Evolutionary conservation across 1,284 basidiomycete genomes (phyloP).

Genomic region (Cryptococcus floricola): DNA sequence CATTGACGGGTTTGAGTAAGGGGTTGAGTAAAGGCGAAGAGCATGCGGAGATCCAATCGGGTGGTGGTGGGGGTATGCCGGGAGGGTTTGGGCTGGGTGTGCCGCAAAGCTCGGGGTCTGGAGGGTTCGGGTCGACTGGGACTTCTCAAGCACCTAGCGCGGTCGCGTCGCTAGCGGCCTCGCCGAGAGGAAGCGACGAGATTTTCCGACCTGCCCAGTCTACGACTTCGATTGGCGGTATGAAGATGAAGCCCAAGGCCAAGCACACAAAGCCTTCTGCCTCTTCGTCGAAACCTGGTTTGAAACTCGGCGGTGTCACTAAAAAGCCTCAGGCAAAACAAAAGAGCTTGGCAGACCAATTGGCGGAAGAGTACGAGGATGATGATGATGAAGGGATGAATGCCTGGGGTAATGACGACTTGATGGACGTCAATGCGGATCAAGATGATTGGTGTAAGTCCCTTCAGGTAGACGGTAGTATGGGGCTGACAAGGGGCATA

Average conservation of each 20-base stretch:
- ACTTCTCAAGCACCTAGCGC: too few species aligned
- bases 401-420: constrained; percentile 65
- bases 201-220: constrained; percentile 4
- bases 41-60: constrained; percentile 58
- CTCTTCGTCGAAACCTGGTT: background rate
- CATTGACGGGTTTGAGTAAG: constrained; percentile 78
- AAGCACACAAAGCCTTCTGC: background rate
- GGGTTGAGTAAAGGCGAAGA: constrained; percentile 71
- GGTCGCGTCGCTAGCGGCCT: constrained; percentile 1
- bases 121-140: too few species aligned
- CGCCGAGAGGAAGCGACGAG: constrained; percentile 20
- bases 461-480: background rate
- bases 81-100: too few species aligned
- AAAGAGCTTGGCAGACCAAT: constrained; percentile 56
- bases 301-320: constrained; percentile 58
- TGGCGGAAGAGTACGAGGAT: constrained; percentile 52
- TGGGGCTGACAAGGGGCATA: background rate
- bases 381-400: constrained; percentile 52
- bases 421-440: constrained; percentile 88
- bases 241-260: constrained; percentile 1
- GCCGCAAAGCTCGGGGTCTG: too few species aligned
- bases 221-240: constrained; percentile 1
- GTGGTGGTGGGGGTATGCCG: background rate
- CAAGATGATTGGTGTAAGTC: constrained; percentile 83
- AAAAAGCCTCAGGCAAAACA: constrained; percentile 22